Percentiles rank a stretch among this genome's conserved stretches.
Conservation (phyloP, 805 yeast species). For the Torulaspora maleeae region DNA sequence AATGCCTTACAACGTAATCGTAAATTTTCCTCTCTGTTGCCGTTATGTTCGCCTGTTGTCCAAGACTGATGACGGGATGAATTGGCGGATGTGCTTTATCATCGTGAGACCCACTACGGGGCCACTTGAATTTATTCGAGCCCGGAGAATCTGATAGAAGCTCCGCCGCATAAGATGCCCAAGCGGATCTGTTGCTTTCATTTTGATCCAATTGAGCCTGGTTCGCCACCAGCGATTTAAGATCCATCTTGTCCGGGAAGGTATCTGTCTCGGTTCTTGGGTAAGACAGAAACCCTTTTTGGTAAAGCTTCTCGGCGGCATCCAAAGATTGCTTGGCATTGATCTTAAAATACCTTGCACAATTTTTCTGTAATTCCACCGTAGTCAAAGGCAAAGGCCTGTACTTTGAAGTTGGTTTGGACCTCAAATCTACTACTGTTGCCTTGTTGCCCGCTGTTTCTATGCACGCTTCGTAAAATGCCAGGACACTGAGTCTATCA, state of each 20-base stretch:
- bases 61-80: slow-evolving; percentile 60
- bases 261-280: slow-evolving; percentile 97
- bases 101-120: slow-evolving; percentile 76
- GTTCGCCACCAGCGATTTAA: slow-evolving; percentile 53
- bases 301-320: slow-evolving; percentile 80
- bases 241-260: slow-evolving; percentile 74
- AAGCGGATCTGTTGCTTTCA: slow-evolving; percentile 57
- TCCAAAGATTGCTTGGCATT: slow-evolving; percentile 75
- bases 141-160: slow-evolving; percentile 37
- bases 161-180: slow-evolving; percentile 68
- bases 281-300: slow-evolving; percentile 80
- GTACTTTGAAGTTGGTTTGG: slow-evolving; percentile 66
- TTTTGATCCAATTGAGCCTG: slow-evolving; percentile 40
- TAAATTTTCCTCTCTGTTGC: slow-evolving; percentile 63
- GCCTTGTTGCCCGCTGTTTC: slow-evolving; percentile 44
- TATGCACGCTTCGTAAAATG: slow-evolving; percentile 66
- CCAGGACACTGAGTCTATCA: slow-evolving; percentile 61
- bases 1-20: slow-evolving; percentile 79
- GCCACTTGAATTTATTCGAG: slow-evolving; percentile 48
- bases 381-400: slow-evolving; percentile 92
- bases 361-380: slow-evolving; percentile 84
- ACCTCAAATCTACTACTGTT: slow-evolving; percentile 45
- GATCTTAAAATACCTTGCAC: slow-evolving; percentile 67
- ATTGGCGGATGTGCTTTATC: slow-evolving; percentile 99
- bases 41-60: slow-evolving; percentile 26